phyloP scores from a whole-genome alignment of 306 rosid genomes.

The Prunus campanulata region DNA sequence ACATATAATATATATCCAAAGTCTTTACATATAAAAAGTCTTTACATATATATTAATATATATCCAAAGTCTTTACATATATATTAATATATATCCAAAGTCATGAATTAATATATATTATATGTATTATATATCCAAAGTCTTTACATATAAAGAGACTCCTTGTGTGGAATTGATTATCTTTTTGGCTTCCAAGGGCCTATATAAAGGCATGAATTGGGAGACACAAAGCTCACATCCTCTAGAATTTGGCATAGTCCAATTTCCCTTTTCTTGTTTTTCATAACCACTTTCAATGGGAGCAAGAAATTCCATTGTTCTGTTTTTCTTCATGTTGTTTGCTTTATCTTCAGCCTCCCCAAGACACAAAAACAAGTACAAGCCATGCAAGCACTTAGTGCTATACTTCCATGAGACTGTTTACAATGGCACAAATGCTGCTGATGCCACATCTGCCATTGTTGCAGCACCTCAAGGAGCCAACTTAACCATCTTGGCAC shows the following conservation, averaged over 20 bases:
- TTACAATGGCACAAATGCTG: conserved; percentile 60
- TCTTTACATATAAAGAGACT: not conserved
- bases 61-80: too few species aligned
- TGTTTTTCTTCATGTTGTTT: conserved; percentile 22
- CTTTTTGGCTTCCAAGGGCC: not conserved
- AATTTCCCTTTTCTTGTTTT: not conserved
- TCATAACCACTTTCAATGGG: conserved; percentile 25
- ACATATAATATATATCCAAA: too few species aligned
- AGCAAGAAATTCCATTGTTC: conserved; percentile 13
- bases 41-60: too few species aligned
- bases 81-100: too few species aligned
- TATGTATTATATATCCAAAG: too few species aligned
- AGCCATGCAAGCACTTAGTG: conserved; percentile 58
- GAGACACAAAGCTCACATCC: not conserved
- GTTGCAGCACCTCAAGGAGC: conserved; percentile 67
- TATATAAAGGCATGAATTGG: conserved; percentile 1
- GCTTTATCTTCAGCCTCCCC: conserved; percentile 37
- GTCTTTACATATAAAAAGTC: too few species aligned
- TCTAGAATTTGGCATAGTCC: not conserved
- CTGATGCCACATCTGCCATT: conserved; percentile 68
- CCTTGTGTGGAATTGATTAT: not conserved
- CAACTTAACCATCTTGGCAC: conserved; percentile 52
- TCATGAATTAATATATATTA: too few species aligned
- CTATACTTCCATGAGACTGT: conserved; percentile 67
- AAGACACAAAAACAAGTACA: conserved; percentile 13